Base-by-base conservation (phyloP, 805 yeast genomes). In the Saccharomyces eubayanus region DNA sequence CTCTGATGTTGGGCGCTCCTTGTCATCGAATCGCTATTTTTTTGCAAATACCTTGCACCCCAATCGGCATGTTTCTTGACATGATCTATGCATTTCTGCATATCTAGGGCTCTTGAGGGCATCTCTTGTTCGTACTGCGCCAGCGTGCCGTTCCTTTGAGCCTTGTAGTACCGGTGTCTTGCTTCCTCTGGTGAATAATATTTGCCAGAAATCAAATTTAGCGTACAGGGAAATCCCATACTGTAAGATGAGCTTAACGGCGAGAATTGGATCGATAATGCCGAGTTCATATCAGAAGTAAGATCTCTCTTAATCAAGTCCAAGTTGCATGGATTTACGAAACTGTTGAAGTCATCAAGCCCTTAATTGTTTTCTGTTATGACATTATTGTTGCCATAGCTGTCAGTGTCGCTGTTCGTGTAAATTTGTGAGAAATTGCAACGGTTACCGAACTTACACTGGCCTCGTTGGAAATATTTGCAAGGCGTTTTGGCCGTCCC, bases 1-100 rank as follows among this genome's bases (percentile, higher is more conserved):
- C 58, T 62, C 9, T 27, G 30, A 14, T 54, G 16, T 46, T 48
- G 60, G 51, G 58, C 70, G 31, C 61, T 70, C 41, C 62, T 65
- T n/a, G 55, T 50, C 27, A 67, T 49, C 45, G 68, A 61, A 47
- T 65, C 65, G 1, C 78, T 74, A 5, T 78, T 69, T 21, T 74
- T 58, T 55, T 83, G 86, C n/a, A 77, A 63, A 62, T 76, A 83
- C 49, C 86, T 71, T 0, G 84, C 85, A 6, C 84, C 86, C 59
- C 75, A 73, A 24, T 70, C 68, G 2, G 79, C 63, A 53, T 79
- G 77, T 0, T 64, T 66, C 9, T 61, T 62, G 2, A 82, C 49
- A 46, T 69, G 72, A 0, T 66, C 53, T 1, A 76, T 54, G 55
- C 81, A 76, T 47, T 67, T 68, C 36, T 69, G 65, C 79, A 77